Base-by-base conservation (phyloP, 73 alveolate genomes). In the Durusdinium trenchii region DNA sequence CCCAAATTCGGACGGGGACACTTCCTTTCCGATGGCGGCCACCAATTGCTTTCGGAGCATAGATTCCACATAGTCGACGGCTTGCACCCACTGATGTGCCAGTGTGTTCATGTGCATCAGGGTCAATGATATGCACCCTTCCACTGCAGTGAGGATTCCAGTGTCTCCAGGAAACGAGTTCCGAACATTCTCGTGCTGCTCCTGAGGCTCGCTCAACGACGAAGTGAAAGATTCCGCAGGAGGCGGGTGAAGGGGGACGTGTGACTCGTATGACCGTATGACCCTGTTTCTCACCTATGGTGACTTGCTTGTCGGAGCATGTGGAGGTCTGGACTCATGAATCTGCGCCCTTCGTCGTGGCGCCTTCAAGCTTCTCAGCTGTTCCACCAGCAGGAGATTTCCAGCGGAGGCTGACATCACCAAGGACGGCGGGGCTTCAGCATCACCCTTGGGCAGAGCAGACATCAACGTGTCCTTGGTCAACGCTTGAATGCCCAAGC, bases 21-120 rank as follows among this genome's bases (percentile, higher is more conserved):
- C 94, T 76, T 94, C 99, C 60, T 94, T 94, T 14, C 99, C 99
- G 36, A 94, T 94, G 46, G 99, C 99, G 6, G 99, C 99, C 57
- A 81, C 94, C 40, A 94, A 76, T 38, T 94, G 99, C 78, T 94
- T 62, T 36, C 99, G 99, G 64, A 93, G 81, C 98, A 93, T 93
- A 12, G 86, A 73, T 83, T 86, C 95, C 84, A 86, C 95, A 57
- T 86, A 86, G 36, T 86, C 95, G 4, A 47, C 95, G n/a, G 95
- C 95, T n/a, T 62, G 83, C 46, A 57, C 81, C 95, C 95, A 86
- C 47, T 38, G 95, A 26, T 84, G 76, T 9, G 94, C 75, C 50
- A 84, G 52, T 3, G 94, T 36, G 51, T 51, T 48, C 94, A 84
- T 50, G 75, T 84, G 94, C 71, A 75, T 84, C 54, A 84, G 16